Evolutionary conservation across 345 rosid genomes (phyloP).

Genomic region (Erysimum cheiranthoides): DNA sequence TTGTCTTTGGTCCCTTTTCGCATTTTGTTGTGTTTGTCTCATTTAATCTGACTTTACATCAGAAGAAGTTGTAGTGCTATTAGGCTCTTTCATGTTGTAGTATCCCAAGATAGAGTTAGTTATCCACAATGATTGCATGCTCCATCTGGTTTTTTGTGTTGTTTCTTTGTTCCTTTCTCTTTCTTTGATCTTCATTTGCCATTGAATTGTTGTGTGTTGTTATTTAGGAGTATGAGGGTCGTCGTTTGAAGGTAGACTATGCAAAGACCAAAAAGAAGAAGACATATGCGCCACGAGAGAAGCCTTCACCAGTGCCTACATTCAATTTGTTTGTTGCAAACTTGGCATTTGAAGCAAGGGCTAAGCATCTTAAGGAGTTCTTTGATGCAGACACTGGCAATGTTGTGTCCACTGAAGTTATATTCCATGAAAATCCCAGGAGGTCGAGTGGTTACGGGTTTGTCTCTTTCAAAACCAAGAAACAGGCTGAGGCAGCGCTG

Average conservation of each 20-base stretch:
- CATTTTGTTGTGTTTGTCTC: background rate
- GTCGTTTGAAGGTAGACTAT: slow-evolving; percentile 61
- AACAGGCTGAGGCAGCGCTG: slow-evolving; percentile 71
- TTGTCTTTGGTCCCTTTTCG: background rate
- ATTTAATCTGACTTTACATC: background rate
- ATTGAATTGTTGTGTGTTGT: slow-evolving; percentile 18
- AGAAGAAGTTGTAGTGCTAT: background rate
- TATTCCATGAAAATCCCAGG: slow-evolving; percentile 77
- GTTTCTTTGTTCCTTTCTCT: background rate
- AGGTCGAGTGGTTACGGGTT: slow-evolving; percentile 82
- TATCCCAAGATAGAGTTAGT: background rate
- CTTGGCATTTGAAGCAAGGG: slow-evolving; percentile 69
- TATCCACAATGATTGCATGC: background rate
- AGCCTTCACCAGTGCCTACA: slow-evolving; percentile 48
- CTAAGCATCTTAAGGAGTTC: slow-evolving; percentile 71
- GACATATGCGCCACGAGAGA: slow-evolving; percentile 49
- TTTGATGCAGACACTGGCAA: slow-evolving; percentile 59
- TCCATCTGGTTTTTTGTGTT: background rate
- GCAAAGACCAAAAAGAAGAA: slow-evolving; percentile 66
- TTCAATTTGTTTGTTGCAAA: slow-evolving; percentile 78
- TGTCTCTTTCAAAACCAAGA: slow-evolving; percentile 79
- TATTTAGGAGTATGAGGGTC: slow-evolving; percentile 73
- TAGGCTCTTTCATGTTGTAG: slow-evolving; percentile 4
- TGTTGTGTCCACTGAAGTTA: slow-evolving; percentile 65
- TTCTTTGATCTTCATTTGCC: no score